Conservation (phyloP, 106 monocot species). For the Phalaenopsis equestris region DNA sequence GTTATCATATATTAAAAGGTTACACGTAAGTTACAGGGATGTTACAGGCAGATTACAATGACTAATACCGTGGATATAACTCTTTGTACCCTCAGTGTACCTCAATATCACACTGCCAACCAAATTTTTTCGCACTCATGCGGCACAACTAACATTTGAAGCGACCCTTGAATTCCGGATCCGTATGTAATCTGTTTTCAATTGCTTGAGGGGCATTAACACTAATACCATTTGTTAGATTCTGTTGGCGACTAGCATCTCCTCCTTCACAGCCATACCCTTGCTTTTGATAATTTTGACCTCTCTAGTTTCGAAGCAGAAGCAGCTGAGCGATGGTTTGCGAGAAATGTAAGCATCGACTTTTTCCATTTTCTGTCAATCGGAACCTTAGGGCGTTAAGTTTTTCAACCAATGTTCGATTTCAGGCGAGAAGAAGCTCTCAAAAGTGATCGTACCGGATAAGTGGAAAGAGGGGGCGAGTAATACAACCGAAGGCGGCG, state of each 20-base stretch:
- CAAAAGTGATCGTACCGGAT: constrained; percentile 98
- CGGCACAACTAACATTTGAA: no score
- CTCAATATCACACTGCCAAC: no score
- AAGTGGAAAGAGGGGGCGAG: constrained; percentile 99
- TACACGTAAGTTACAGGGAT: no score
- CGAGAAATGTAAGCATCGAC: constrained; percentile 67
- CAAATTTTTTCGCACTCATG: no score
- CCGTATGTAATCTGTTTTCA: no score
- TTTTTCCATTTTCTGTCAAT: neutral
- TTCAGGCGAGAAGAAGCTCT: constrained; percentile 95
- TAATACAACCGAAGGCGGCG: constrained; percentile 92
- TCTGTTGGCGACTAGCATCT: neutral
- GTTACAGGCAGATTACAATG: no score
- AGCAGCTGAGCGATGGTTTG: constrained; percentile 55
- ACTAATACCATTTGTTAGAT: no score
- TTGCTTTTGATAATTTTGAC: neutral
- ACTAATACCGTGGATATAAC: no score
- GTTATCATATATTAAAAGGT: no score
- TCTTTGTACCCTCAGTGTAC: no score
- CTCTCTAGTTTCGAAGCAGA: neutral
- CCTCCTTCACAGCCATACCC: neutral
- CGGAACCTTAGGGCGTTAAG: neutral
- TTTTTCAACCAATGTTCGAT: neutral
- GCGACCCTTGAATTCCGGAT: no score
- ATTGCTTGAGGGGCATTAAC: no score